Conservation (phyloP, 192 early-diverging fungal genomes). For the Podila horticola region DNA sequence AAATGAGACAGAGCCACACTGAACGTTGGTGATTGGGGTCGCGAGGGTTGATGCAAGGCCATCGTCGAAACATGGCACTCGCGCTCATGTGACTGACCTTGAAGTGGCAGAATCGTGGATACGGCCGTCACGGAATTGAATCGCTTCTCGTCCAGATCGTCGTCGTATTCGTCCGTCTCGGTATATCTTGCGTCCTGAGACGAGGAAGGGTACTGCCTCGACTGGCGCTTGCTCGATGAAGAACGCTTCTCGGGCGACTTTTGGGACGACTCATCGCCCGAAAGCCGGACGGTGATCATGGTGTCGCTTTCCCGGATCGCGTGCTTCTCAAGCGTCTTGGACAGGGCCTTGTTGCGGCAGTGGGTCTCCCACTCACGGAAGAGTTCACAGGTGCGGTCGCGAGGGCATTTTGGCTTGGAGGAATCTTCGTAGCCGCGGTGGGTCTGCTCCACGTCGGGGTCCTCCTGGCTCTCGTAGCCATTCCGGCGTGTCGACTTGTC, state of each 20-base stretch:
- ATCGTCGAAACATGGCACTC: constrained; percentile 39
- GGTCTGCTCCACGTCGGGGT: neutral
- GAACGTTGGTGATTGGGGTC: constrained; percentile 29
- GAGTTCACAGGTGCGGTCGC: constrained; percentile 48
- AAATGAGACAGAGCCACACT: constrained; percentile 29
- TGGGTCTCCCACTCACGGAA: constrained; percentile 58
- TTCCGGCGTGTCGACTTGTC: neutral
- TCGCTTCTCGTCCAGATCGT: neutral
- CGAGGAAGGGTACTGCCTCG: neutral
- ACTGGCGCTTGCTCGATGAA: constrained; percentile 1
- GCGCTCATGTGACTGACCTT: constrained; percentile 3
- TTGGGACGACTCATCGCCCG: constrained; percentile 21
- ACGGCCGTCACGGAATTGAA: neutral
- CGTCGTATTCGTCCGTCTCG: constrained; percentile 3
- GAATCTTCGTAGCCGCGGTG: neutral
- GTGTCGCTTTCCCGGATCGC: constrained; percentile 45
- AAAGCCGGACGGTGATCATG: constrained; percentile 34
- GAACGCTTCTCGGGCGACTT: constrained; percentile 8
- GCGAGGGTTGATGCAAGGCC: constrained; percentile 36
- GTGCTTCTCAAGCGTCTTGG: constrained; percentile 24
- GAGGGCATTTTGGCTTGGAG: constrained; percentile 14
- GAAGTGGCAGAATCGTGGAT: neutral
- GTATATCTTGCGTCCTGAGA: neutral
- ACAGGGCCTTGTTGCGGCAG: constrained; percentile 11
- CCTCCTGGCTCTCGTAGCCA: constrained; percentile 8